Evolutionary conservation across 805 yeast species (phyloP), one percentile per base, ranked within the genome.

Genomic region (Komagataella populi): DNA sequence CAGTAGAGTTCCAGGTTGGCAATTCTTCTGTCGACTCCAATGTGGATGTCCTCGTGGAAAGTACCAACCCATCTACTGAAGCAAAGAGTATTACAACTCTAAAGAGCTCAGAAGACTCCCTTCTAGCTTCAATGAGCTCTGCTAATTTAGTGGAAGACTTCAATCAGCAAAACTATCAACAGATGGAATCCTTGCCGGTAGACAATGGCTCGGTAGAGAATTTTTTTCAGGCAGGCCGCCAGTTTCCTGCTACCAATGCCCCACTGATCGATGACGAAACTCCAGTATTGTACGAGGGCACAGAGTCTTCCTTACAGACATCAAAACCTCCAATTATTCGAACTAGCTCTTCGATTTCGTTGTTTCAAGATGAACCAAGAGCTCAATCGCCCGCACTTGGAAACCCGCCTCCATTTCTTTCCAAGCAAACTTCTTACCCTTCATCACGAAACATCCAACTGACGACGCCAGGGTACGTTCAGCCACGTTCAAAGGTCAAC

Each of bases 1-100:
- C 88, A 3, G 88, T 84, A n/a, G 86, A 83, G 55, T 78, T 78
- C 55, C 79, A 78, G 55, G 74, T 78, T 2, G 47, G 46, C n/a
- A 45, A 39, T 8, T 10, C 10, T 30, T 6, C 39, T 14, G 14
- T 30, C 14, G 39, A 30, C 39, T 14, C 39, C 39, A 30, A 30
- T 30, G 39, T 10, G 39, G 39, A 30, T 30, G 14, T 30, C 10
- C 39, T 30, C 14, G 39, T 30, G 39, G 39, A 30, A 8, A 12
- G 14, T 30, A 30, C 39, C 14, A 14, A 30, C 39, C 39, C 39
- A 3, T 30, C 39, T 30, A 30, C 39, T 30, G 39, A 30, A 10
- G 10, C 39, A 12, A 30, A 14, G 12, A 30, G 39, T 30, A 30
- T 10, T 30, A 30, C 14, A 14, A 14, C 39, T 8, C 3, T 30